Evolutionary conservation across 2,329 filamentous ascomycete species (phyloP).

Genomic region (Hymenotorrendiella dingleyae): DNA sequence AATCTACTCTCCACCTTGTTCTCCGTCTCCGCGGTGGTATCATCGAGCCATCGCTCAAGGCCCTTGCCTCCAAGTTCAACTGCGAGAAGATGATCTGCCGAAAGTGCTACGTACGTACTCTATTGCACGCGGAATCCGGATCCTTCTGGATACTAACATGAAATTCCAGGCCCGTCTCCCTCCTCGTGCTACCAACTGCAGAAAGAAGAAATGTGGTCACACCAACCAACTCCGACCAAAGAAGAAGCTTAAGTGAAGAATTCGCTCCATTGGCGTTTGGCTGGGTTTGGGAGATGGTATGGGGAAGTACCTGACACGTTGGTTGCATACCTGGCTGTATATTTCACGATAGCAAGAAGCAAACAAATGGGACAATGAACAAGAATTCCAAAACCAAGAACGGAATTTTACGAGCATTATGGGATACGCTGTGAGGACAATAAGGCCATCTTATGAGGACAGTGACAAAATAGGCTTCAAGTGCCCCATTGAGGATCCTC

Average conservation of each 20-base stretch:
- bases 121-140: too few relatives aligned
- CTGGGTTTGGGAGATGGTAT: conserved; percentile 13
- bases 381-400: conserved; percentile 2
- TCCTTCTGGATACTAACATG: conserved; percentile 19
- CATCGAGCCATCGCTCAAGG: conserved; percentile 98
- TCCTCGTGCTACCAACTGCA: conserved; percentile 99
- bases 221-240: conserved; percentile 99
- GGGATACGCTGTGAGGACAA: too few relatives aligned
- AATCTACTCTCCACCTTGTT: conserved; percentile 97
- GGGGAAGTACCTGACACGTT: conserved; percentile 16
- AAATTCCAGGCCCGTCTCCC: conserved; percentile 67
- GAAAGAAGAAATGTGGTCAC: conserved; percentile 99
- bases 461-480: too few relatives aligned
- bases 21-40: conserved; percentile 99
- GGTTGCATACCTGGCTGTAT: conserved; percentile 24
- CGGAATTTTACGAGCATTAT: background rate
- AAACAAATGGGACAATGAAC: conserved; percentile 17
- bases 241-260: conserved; percentile 97
- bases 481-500: too few relatives aligned
- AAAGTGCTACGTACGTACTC: conserved; percentile 94
- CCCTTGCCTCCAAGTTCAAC: conserved; percentile 98
- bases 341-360: conserved; percentile 23
- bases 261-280: conserved; percentile 35
- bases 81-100: conserved; percentile 99
- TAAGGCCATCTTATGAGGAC: too few relatives aligned